Base-by-base conservation (phyloP, 169 alveolate genomes). In the Babesia bovis region DNA sequence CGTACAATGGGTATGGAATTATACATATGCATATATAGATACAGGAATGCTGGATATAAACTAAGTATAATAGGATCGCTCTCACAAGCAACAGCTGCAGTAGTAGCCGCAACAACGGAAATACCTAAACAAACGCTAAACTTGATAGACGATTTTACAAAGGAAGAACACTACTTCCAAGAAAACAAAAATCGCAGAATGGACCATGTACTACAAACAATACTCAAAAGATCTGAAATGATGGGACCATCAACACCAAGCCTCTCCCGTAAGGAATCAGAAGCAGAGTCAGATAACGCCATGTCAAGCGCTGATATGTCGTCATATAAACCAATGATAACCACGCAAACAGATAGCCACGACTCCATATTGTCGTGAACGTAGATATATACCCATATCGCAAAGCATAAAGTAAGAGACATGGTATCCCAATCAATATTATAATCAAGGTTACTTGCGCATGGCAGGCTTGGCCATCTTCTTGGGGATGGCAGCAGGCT, bases 401-500 rank as follows among this genome's bases (percentile, higher is more conserved):
- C n/a, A n/a, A n/a, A n/a, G n/a, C n/a, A n/a, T n/a, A n/a, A 40
- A 12, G 49, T 40, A 40, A 15, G 15, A 12, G 49, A 40, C 49
- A 40, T 15, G 49, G 40, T n/a, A n/a, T n/a, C n/a, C n/a, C n/a
- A 38, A 38, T 9, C 7, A 45, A 58, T 9, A 41, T 60, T 63
- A 63, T 49, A 55, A 63, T 40, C 49, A 13, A 23, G 15, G 73
- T 63, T 49, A 63, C 73, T 63, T 63, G 73, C 61, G 73, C 73
- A 63, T 63, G 21, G 67, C 44, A 17, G 84, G 30, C 74, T 65
- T 57, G 19, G 56, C 51, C 33, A 63, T 7, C 67, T 74, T 74
- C 84, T 74, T 74, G 26, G 75, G 84, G 30, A 74, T 41, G 25
- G 66, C 63, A 15, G 76, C 53, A 68, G 40, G 66, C 63, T 51